Evolutionary conservation across 208 protist species (phyloP).

Genomic region (Acanthamoeba rhysodes): DNA sequence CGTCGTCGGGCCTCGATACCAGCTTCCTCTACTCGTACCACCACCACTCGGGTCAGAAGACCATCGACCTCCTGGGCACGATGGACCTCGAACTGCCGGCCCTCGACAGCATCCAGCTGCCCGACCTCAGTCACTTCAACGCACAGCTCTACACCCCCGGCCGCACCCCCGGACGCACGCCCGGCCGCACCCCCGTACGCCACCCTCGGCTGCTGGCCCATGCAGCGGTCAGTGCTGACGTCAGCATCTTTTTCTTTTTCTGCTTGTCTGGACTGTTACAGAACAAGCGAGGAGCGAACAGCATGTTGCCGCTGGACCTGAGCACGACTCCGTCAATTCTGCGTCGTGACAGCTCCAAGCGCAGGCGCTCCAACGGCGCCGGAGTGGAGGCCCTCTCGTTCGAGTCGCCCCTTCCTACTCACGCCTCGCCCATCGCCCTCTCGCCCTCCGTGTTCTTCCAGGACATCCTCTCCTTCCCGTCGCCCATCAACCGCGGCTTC

Average conservation of each 20-base stretch:
- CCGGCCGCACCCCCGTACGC: background rate
- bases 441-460: background rate
- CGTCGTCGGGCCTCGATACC: background rate
- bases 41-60: background rate
- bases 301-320: background rate
- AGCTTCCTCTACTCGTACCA: background rate
- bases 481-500: background rate
- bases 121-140: background rate
- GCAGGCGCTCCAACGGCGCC: background rate
- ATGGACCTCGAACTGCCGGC: background rate
- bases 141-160: background rate
- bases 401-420: background rate
- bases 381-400: background rate
- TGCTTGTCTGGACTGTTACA: too few relatives aligned
- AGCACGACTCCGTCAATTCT: background rate
- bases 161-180: background rate
- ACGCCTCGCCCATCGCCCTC: background rate
- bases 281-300: background rate
- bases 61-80: background rate
- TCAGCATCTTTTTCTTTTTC: too few relatives aligned
- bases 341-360: background rate
- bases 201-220: too few relatives aligned
- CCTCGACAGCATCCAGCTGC: background rate
- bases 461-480: background rate
- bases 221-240: too few relatives aligned